Percentiles rank a stretch among this genome's conserved stretches.
Conservation (phyloP, 2,329 filamentous ascomycete species). For the Aspergillus sclerotialis region DNA sequence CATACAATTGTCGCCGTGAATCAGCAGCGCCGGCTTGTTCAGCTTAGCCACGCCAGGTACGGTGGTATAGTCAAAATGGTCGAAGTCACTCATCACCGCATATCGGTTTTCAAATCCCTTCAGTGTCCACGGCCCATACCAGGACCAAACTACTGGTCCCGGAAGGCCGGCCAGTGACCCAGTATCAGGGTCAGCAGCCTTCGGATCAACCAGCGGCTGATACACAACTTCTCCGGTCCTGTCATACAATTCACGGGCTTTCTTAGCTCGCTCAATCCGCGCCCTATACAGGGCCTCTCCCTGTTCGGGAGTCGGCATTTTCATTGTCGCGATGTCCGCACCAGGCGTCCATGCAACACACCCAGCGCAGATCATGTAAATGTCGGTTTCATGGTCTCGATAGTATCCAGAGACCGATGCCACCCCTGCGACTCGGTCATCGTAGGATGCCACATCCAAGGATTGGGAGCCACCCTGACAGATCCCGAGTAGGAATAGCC, state of each 20-base stretch:
- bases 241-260: constrained; percentile 19
- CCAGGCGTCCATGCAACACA: constrained; percentile 19
- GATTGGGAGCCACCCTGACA: constrained; percentile 23
- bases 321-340: constrained; percentile 16
- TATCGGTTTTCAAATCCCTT: constrained; percentile 24
- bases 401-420: constrained; percentile 20
- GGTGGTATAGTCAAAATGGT: constrained; percentile 23
- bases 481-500: constrained; percentile 22
- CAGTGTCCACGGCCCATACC: constrained; percentile 24
- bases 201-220: constrained; percentile 18
- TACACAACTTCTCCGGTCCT: constrained; percentile 22
- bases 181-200: constrained; percentile 14
- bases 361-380: constrained; percentile 24
- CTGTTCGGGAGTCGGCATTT: constrained; percentile 22
- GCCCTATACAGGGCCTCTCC: constrained; percentile 19
- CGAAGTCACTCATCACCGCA: constrained; percentile 24
- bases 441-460: constrained; percentile 23
- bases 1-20: constrained; percentile 25
- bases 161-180: constrained; percentile 20
- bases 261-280: constrained; percentile 15
- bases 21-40: constrained; percentile 20
- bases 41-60: constrained; percentile 22
- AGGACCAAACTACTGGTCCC: constrained; percentile 21
- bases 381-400: constrained; percentile 22
- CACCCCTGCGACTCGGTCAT: constrained; percentile 13